Evolutionary conservation across 2,329 filamentous ascomycete genomes (phyloP).

Genomic region (Diplodia seriata): DNA sequence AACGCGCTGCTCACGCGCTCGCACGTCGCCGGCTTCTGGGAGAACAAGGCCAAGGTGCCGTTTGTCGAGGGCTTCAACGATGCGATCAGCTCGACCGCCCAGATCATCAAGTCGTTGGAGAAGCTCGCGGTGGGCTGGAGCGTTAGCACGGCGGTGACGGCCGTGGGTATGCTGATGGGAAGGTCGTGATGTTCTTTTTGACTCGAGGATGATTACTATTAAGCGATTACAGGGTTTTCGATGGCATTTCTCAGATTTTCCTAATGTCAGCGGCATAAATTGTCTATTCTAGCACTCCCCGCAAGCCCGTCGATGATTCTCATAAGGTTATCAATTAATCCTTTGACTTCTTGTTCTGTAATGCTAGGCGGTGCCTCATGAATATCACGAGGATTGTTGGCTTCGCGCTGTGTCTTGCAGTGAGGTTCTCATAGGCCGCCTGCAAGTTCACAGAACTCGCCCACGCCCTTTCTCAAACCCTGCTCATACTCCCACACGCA

Average conservation of each 20-base stretch:
- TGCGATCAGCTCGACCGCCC: conserved; percentile 38
- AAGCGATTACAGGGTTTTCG: not conserved
- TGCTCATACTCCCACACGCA: conserved; percentile 61
- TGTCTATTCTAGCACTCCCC: too few relatives aligned
- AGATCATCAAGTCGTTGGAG: conserved; percentile 20
- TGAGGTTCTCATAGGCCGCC: not conserved
- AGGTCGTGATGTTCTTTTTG: not conserved
- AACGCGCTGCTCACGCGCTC: conserved; percentile 35
- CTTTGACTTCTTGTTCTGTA: not conserved
- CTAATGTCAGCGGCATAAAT: too few relatives aligned
- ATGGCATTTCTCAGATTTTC: not conserved
- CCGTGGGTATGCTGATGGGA: not conserved
- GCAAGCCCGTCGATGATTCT: too few relatives aligned
- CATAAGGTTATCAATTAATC: not conserved
- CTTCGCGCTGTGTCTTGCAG: not conserved
- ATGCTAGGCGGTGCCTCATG: not conserved
- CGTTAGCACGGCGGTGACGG: conserved; percentile 6
- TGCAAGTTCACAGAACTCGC: conserved; percentile 45
- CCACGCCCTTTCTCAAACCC: conserved; percentile 55
- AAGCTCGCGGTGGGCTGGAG: conserved; percentile 11
- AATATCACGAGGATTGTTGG: not conserved
- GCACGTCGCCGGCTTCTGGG: conserved; percentile 47
- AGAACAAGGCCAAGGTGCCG: conserved; percentile 43
- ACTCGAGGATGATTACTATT: not conserved
- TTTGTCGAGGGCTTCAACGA: conserved; percentile 48